phyloP scores from a whole-genome alignment of 176 grass and related monocot genomes.

The Avena atlantica region DNA sequence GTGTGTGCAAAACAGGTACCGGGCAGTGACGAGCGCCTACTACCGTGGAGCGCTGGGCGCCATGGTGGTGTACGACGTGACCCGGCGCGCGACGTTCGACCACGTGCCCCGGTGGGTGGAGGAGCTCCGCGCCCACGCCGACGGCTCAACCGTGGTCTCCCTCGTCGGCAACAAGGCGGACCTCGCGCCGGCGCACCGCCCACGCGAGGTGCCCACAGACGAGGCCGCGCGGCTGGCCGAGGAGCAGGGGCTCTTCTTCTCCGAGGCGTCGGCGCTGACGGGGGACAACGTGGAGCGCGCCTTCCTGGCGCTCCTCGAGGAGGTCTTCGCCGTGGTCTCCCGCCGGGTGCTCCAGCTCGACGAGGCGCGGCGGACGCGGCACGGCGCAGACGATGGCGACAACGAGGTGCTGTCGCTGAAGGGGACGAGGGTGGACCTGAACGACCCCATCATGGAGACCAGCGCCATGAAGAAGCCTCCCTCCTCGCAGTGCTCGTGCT shows the following conservation, averaged over 20 bases:
- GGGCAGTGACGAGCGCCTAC: constrained; percentile 78
- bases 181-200: constrained; percentile 40
- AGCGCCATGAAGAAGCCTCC: constrained; percentile 66
- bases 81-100: constrained; percentile 67
- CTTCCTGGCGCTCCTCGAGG: constrained; percentile 71
- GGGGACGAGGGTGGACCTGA: constrained; percentile 57
- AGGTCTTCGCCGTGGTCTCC: constrained; percentile 74
- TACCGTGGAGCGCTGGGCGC: constrained; percentile 83
- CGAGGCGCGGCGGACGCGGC: constrained; percentile 48
- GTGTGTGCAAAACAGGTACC: constrained; percentile 47
- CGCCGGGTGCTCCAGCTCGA: constrained; percentile 62
- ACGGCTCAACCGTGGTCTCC: constrained; percentile 66
- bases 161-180: constrained; percentile 83
- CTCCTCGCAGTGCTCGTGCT: constrained; percentile 58
- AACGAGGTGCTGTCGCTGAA: constrained; percentile 52
- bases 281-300: constrained; percentile 74
- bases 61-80: constrained; percentile 79
- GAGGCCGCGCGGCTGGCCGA: constrained; percentile 66
- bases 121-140: constrained; percentile 73
- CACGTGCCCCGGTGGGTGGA: constrained; percentile 73
- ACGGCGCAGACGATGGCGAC: neutral
- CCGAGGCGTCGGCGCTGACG: constrained; percentile 68
- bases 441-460: constrained; percentile 70
- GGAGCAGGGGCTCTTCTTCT: constrained; percentile 79
- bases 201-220: constrained; percentile 52